Base-by-base conservation (phyloP, 1,139 yeast genomes). In the Suhomyces chickasaworum region DNA sequence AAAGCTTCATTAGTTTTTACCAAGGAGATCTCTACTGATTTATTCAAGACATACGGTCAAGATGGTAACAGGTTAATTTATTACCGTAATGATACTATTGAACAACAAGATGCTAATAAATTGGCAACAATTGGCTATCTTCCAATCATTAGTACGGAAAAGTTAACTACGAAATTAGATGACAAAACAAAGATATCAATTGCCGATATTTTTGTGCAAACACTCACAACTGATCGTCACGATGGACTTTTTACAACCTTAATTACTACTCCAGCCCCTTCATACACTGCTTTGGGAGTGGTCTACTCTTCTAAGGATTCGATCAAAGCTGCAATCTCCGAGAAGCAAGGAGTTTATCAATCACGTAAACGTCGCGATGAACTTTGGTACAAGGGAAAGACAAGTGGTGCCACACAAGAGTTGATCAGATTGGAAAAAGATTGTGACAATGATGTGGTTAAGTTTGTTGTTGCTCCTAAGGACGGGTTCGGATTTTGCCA, bases 301-400 rank as follows among this genome's bases (percentile, higher is more conserved):
- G 98, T 93, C 5, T 93, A 90, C 69, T 91, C 98, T 0, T 89
- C 97, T 0, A 69, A 70, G 36, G 91, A 84, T 53, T 89, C 97
- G 31, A 82, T 95, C 55, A 70, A 77, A 42, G 95, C 88, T 57
- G 93, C 98, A 4, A 79, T 93, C 55, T 81, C 82, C 50, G 87
- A 89, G 33, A 80, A 82, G 41, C 83, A 88, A 12, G 99, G 99
- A 43, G 97, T 93, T 7, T 93, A 93, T 68, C 97, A 88, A 67
- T 89, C 97, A 5, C 84, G 99, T 57, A 84, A 85, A 54, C 81
- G 89, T 54, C 84, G 86, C 50, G 89, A 95, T 20, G 79, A 73
- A 49, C 77, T 93, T 49, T 93, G 99, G 99, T 88, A 86, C 66
- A 93, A 93, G 66, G 99, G 99, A 32, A 87, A 87, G 48, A 88